phyloP scores from a whole-genome alignment of 176 grass and related monocot genomes.

The Elymus sibiricus region DNA sequence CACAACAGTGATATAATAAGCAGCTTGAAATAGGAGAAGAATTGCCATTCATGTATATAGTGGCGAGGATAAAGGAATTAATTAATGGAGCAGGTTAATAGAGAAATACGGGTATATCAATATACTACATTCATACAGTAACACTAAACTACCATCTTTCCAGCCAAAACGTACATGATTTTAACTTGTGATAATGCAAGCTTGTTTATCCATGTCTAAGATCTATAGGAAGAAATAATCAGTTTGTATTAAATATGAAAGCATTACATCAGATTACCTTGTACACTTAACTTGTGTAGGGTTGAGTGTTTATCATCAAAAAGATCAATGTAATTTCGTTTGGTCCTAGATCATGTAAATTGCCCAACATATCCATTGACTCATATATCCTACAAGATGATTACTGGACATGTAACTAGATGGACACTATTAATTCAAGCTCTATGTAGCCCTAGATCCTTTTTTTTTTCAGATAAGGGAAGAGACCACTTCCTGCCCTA shows the following conservation, averaged over 20 bases:
- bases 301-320: neutral
- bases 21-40: neutral
- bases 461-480: neutral
- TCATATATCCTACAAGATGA: neutral
- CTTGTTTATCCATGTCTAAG: neutral
- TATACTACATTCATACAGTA: neutral
- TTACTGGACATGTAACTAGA: neutral
- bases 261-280: neutral
- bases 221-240: neutral
- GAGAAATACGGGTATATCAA: neutral
- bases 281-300: neutral
- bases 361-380: neutral
- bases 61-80: neutral
- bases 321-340: neutral
- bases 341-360: neutral
- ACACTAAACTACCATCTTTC: neutral
- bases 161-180: neutral
- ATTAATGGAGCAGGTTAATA: neutral
- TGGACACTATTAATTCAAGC: neutral
- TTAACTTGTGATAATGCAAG: neutral
- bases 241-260: neutral
- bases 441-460: neutral
- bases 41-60: neutral
- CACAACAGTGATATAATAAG: neutral
- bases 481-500: neutral